Evolutionary conservation across 2,329 filamentous ascomycete species (phyloP).

Genomic region (Macrophomina phaseolina): DNA sequence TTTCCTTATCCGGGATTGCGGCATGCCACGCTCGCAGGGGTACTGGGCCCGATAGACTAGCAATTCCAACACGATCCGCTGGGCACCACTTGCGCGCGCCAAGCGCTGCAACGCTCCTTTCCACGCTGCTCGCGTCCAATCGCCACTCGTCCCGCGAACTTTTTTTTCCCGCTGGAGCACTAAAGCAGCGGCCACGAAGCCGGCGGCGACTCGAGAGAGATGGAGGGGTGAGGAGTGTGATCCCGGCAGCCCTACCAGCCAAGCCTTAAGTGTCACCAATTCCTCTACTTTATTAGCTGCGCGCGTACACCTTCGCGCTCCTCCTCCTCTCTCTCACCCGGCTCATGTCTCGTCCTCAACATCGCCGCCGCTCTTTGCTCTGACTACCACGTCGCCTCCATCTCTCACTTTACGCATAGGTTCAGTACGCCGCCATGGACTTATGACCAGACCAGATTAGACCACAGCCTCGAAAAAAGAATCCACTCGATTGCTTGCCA

Average conservation of each 20-base stretch:
- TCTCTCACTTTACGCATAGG: neutral
- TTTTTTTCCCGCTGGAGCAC: conserved; percentile 3
- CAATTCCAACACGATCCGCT: conserved; percentile 11
- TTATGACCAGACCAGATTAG: neutral
- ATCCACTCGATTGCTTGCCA: neutral
- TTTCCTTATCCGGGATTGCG: conserved; percentile 2
- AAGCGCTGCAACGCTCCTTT: conserved; percentile 14
- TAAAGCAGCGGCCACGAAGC: neutral
- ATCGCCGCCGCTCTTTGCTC: neutral
- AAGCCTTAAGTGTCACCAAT: neutral
- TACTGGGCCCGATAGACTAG: too few relatives aligned
- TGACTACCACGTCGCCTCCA: conserved; percentile 5
- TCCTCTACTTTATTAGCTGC: neutral
- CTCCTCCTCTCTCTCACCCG: neutral
- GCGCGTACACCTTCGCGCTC: neutral
- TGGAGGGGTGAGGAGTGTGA: neutral
- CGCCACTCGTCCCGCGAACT: neutral
- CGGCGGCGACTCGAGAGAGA: conserved; percentile 2
- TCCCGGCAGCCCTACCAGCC: conserved; percentile 19
- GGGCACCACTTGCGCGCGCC: conserved; percentile 15
- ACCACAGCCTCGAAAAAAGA: neutral
- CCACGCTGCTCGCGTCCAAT: conserved; percentile 1
- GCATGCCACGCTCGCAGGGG: conserved; percentile 4
- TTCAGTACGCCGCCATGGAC: conserved; percentile 8
- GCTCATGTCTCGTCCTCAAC: neutral